These are phyloP conservation scores for Cladophialophora chaetospira DNA, from an alignment of 2,329 filamentous ascomycete species.

Conservation along the genomic window DNA sequence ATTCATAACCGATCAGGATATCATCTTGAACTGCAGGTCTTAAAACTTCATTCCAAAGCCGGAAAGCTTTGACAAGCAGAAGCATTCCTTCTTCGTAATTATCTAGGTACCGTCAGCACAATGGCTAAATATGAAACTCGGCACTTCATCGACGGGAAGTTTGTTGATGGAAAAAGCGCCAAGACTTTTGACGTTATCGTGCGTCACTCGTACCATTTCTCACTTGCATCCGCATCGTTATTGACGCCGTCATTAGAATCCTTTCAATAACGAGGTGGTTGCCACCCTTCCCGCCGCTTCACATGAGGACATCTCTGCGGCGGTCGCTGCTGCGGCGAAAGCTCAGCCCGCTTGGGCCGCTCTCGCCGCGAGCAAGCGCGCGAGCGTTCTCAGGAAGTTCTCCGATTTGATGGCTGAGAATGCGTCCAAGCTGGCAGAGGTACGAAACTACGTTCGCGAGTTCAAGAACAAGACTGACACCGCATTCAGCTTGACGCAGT, in stretches of 20 bases:
- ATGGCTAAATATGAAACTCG: conserved; percentile 1
- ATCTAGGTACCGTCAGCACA: too few species aligned
- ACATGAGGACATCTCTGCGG: conserved; percentile 7
- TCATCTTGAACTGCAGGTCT: too few species aligned
- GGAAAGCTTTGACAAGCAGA: too few species aligned
- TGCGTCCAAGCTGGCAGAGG: conserved; percentile 56
- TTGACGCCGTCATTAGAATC: too few species aligned
- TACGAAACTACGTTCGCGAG: background rate
- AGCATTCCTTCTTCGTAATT: too few species aligned
- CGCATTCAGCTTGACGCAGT: conserved; percentile 68
- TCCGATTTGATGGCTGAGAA: conserved; percentile 66
- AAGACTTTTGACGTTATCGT: too few species aligned
- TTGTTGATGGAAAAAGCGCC: conserved; percentile 17
- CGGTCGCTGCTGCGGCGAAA: conserved; percentile 41
- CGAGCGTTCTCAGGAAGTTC: conserved; percentile 32
- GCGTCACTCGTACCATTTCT: too few species aligned
- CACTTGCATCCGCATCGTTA: too few species aligned
- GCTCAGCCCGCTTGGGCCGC: conserved; percentile 38
- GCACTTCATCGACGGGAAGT: conserved; percentile 17
- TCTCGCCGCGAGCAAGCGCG: conserved; percentile 32
- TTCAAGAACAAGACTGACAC: background rate
- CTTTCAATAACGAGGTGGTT: too few species aligned
- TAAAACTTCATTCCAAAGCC: too few species aligned
- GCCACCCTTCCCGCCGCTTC: too few species aligned
- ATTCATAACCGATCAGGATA: too few species aligned